A percentile compares a stretch with the other conserved stretches of the same genome.
Evolutionary conservation across 2,329 filamentous ascomycete genomes (phyloP).

Genomic region (Cephalotrichum gorgonifer): DNA sequence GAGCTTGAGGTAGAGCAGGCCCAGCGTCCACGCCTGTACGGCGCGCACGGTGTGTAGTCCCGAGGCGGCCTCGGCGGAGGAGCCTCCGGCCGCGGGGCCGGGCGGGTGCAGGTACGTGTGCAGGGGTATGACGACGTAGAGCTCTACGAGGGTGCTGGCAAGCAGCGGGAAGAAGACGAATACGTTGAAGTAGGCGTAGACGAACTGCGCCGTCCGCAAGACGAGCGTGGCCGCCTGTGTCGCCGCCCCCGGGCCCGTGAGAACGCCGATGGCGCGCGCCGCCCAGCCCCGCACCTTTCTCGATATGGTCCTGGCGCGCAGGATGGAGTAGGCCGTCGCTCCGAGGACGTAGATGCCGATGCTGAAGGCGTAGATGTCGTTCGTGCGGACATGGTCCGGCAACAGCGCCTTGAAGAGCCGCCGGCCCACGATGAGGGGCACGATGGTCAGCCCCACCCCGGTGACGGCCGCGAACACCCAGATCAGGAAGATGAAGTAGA

Average conservation of each 20-base stretch:
- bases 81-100: slow-evolving; percentile 1
- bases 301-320: slow-evolving; percentile 36
- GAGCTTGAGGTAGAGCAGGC: slow-evolving; percentile 82
- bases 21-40: slow-evolving; percentile 89
- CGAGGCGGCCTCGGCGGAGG: slow-evolving; percentile 13
- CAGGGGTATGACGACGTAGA: slow-evolving; percentile 80
- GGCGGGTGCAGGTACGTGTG: slow-evolving; percentile 60
- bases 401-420: slow-evolving; percentile 64
- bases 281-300: slow-evolving; percentile 20
- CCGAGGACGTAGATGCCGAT: slow-evolving; percentile 78
- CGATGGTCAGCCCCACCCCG: slow-evolving; percentile 73
- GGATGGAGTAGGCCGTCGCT: slow-evolving; percentile 49
- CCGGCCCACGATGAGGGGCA: slow-evolving; percentile 79
- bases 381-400: slow-evolving; percentile 63
- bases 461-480: slow-evolving; percentile 90
- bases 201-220: slow-evolving; percentile 28
- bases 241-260: slow-evolving; percentile 10
- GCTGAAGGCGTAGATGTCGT: slow-evolving; percentile 95
- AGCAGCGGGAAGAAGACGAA: slow-evolving; percentile 72
- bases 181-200: slow-evolving; percentile 68
- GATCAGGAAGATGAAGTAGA: slow-evolving; percentile 76
- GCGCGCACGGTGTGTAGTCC: slow-evolving; percentile 65
- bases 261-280: slow-evolving; percentile 11
- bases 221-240: slow-evolving; percentile 9
- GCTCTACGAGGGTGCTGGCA: slow-evolving; percentile 69